Evolutionary conservation across 2,329 filamentous ascomycete species (phyloP).

Genomic region (Microdochium paspali): DNA sequence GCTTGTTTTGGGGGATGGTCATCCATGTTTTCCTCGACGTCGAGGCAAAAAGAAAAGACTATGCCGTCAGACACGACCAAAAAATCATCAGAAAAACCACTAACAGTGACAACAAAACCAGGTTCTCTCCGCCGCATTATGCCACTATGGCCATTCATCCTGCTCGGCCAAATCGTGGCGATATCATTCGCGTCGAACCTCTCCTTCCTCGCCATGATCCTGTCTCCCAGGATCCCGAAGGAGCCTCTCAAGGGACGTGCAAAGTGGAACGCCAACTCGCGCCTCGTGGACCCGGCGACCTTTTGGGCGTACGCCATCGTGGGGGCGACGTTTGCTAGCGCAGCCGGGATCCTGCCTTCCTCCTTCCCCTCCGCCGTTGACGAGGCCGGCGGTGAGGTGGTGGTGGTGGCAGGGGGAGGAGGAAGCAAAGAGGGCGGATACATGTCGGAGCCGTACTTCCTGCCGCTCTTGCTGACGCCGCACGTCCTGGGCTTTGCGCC

Average conservation of each 20-base stretch:
- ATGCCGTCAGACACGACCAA: too few species aligned
- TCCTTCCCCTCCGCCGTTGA: conserved; percentile 1
- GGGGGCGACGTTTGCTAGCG: conserved; percentile 4
- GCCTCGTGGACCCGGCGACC: neutral
- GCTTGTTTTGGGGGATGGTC: too few species aligned
- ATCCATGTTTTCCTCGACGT: neutral
- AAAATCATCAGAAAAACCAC: too few species aligned
- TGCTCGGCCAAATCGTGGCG: conserved; percentile 15
- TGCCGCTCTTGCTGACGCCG: conserved; percentile 10
- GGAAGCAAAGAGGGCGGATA: neutral
- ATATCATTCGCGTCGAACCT: conserved; percentile 17
- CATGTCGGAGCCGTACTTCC: conserved; percentile 4
- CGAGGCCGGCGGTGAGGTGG: neutral
- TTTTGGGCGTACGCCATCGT: neutral
- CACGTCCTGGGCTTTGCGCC: conserved; percentile 14
- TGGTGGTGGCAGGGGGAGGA: neutral
- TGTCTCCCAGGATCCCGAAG: neutral
- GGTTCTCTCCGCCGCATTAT: conserved; percentile 5
- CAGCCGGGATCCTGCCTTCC: conserved; percentile 6
- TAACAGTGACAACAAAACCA: neutral
- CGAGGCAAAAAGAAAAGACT: too few species aligned
- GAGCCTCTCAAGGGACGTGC: neutral
- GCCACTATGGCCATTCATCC: conserved; percentile 13
- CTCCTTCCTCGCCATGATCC: conserved; percentile 11
- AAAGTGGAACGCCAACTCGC: conserved; percentile 6